These are phyloP conservation scores for Populus tremula DNA, from an alignment of 345 rosid species.

Conservation along the genomic window DNA sequence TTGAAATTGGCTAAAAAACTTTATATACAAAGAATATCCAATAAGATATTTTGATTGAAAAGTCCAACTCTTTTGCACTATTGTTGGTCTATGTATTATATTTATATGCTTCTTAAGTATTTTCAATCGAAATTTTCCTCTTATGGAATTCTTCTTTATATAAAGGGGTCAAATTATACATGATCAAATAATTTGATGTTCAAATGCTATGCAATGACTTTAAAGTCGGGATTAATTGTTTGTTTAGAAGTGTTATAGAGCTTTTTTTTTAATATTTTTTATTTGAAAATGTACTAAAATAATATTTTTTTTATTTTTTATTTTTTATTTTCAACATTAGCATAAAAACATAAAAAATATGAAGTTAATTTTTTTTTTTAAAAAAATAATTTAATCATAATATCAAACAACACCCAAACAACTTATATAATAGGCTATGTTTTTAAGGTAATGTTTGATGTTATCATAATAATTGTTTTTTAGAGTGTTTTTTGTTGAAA, in stretches of 20 bases:
- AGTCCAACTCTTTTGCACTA: neutral
- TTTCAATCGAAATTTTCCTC: neutral
- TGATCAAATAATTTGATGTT: neutral
- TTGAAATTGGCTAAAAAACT: too few species aligned
- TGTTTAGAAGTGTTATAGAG: accelerated
- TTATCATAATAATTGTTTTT: accelerated
- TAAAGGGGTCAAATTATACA: neutral
- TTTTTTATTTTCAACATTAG: too few species aligned
- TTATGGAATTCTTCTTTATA: neutral
- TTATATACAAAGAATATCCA: constrained; percentile 1
- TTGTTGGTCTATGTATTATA: neutral
- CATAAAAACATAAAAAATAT: too few species aligned
- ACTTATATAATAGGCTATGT: too few species aligned
- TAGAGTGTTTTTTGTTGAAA: too few species aligned
- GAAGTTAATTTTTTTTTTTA: accelerated
- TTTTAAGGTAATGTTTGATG: too few species aligned
- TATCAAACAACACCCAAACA: too few species aligned
- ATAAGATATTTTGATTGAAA: neutral
- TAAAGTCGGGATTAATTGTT: too few species aligned
- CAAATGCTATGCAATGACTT: too few species aligned
- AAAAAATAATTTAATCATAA: too few species aligned
- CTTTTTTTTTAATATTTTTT: accelerated
- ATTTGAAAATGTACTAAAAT: too few species aligned
- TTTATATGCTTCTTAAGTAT: neutral
- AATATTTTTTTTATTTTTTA: too few species aligned